phyloP scores from a whole-genome alignment of 768 basidiomycete species.

The Leccinum boreale region DNA sequence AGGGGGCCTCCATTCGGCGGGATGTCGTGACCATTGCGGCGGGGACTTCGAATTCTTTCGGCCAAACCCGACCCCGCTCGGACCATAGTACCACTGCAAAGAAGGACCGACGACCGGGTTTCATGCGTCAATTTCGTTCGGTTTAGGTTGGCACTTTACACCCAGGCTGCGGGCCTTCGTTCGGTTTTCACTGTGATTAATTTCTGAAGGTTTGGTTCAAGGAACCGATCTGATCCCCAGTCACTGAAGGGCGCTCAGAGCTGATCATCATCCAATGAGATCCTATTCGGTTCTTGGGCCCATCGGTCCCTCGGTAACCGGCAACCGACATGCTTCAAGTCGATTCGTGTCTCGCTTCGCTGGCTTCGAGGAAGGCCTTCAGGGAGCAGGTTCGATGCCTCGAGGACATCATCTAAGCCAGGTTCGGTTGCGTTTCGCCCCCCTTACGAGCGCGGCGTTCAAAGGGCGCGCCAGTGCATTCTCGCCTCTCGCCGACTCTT shows the following conservation, averaged over 20 bases:
- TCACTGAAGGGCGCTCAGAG: not conserved
- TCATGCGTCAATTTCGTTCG: not conserved
- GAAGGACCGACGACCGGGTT: too few species aligned
- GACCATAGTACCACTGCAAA: too few species aligned
- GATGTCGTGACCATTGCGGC: too few species aligned
- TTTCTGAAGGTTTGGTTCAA: not conserved
- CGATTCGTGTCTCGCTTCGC: not conserved
- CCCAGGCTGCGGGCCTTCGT: not conserved
- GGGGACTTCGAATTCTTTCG: not conserved
- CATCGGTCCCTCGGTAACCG: not conserved
- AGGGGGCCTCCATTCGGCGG: too few species aligned
- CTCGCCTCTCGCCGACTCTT: not conserved
- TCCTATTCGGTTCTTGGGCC: not conserved
- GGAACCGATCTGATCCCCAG: not conserved
- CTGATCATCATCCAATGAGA: not conserved
- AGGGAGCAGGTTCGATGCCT: not conserved
- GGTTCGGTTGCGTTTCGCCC: conserved; percentile 3
- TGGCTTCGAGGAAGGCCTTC: not conserved
- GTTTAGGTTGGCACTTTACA: not conserved
- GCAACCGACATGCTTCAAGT: not conserved
- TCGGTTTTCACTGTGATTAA: not conserved
- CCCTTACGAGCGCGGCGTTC: not conserved
- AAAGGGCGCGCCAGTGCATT: not conserved
- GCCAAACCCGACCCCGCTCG: not conserved
- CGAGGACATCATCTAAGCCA: not conserved